phyloP scores from a whole-genome alignment of 2,329 filamentous ascomycete species.

The Aspergillus melleus region DNA sequence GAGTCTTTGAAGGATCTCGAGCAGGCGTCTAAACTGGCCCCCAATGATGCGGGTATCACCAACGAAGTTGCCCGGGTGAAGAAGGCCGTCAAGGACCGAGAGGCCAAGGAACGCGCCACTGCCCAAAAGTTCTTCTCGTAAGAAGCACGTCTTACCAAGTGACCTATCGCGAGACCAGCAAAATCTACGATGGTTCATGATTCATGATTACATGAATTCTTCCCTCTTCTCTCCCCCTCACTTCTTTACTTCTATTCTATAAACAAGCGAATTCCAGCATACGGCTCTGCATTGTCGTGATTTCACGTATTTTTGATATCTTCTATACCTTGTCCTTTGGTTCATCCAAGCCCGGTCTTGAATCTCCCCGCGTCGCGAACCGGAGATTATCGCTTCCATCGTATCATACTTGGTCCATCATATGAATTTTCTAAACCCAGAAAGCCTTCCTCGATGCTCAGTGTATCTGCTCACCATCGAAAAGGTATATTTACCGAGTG shows the following conservation, averaged over 20 bases:
- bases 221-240: slow-evolving; percentile 12
- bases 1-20: slow-evolving; percentile 72
- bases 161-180: slow-evolving; percentile 12
- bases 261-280: slow-evolving; percentile 11
- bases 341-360: neutral
- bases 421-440: neutral
- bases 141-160: neutral
- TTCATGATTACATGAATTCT: slow-evolving; percentile 28
- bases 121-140: slow-evolving; percentile 87
- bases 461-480: neutral
- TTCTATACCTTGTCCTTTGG: neutral
- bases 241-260: neutral
- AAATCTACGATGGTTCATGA: slow-evolving; percentile 29
- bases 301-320: neutral
- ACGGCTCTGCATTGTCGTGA: neutral
- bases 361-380: neutral
- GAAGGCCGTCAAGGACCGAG: slow-evolving; percentile 69
- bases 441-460: neutral
- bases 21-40: slow-evolving; percentile 72
- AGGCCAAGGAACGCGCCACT: slow-evolving; percentile 86
- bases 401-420: neutral
- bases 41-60: slow-evolving; percentile 70
- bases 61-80: slow-evolving; percentile 78
- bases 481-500: neutral
- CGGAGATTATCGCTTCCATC: neutral